phyloP scores from a whole-genome alignment of 228 moss, liverwort and hornwort species.

The Sphagnum fallax region DNA sequence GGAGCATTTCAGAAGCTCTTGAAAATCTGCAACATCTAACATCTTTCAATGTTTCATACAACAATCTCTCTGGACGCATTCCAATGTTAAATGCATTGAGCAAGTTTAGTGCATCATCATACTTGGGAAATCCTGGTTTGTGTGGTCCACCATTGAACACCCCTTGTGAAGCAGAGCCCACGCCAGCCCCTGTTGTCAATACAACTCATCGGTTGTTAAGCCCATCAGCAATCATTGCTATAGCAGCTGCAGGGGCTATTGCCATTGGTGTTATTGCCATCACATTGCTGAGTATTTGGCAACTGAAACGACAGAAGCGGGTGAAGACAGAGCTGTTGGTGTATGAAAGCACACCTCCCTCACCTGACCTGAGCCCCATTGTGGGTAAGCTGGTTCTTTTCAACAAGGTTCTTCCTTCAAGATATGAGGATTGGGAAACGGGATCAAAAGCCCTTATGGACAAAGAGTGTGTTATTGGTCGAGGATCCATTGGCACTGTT shows the following conservation, averaged over 20 bases:
- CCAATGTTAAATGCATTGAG: slow-evolving; percentile 28
- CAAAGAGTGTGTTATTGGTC: slow-evolving; percentile 53
- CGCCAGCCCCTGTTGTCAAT: slow-evolving; percentile 14
- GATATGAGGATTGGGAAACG: slow-evolving; percentile 67
- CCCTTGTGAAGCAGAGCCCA: slow-evolving; percentile 22
- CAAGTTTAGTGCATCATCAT: slow-evolving; percentile 31
- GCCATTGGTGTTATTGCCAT: slow-evolving; percentile 34
- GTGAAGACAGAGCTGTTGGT: slow-evolving; percentile 29
- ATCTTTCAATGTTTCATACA: slow-evolving; percentile 58
- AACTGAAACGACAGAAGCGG: slow-evolving; percentile 16
- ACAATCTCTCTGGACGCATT: slow-evolving; percentile 51
- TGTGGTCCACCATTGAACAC: slow-evolving; percentile 49
- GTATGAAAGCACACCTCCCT: slow-evolving; percentile 48
- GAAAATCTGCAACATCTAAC: slow-evolving; percentile 25
- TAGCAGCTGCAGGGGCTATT: slow-evolving; percentile 49
- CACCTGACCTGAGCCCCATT: slow-evolving; percentile 46
- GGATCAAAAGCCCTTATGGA: slow-evolving; percentile 65
- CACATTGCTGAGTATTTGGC: slow-evolving; percentile 35
- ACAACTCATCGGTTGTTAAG: slow-evolving; percentile 27
- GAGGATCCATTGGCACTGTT: slow-evolving; percentile 62
- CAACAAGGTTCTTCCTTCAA: slow-evolving; percentile 68
- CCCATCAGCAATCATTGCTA: slow-evolving; percentile 43
- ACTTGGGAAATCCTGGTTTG: slow-evolving; percentile 30
- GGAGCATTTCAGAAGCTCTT: slow-evolving; percentile 39
- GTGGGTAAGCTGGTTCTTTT: slow-evolving; percentile 69